Conservation (phyloP, 352 stramenopile species). For the Thalassiosira delicatula region DNA sequence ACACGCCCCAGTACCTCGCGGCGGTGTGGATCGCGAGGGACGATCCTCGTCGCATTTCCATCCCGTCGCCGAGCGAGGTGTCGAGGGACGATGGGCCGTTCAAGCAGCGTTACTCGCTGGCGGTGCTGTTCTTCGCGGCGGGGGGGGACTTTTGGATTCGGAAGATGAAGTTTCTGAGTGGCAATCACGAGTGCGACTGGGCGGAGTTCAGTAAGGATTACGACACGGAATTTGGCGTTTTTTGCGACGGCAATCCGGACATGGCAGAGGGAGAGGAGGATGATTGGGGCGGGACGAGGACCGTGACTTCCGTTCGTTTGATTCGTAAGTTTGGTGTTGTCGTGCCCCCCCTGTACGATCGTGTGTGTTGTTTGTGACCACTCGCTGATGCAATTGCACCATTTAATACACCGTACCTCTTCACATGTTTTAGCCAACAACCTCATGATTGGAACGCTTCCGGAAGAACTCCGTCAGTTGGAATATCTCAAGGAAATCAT, state of each 20-base stretch:
- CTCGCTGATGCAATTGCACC: too few relatives aligned
- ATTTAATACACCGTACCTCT: too few relatives aligned
- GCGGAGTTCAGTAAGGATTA: neutral
- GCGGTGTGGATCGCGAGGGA: conserved; percentile 34
- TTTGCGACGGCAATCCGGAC: conserved; percentile 30
- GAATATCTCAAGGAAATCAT: conserved; percentile 44
- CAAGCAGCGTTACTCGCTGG: conserved; percentile 48
- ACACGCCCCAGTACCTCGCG: conserved; percentile 33
- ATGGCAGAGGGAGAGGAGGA: conserved; percentile 6
- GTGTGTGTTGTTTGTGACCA: neutral
- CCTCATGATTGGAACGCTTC: conserved; percentile 42
- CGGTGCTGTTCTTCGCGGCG: conserved; percentile 46
- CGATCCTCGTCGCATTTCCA: conserved; percentile 25
- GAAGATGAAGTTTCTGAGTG: conserved; percentile 40
- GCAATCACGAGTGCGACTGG: conserved; percentile 55
- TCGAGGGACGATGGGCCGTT: conserved; percentile 45
- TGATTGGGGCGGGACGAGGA: conserved; percentile 7
- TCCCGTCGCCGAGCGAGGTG: conserved; percentile 2
- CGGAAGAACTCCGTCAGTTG: conserved; percentile 42
- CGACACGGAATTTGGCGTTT: conserved; percentile 16
- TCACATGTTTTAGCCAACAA: too few relatives aligned
- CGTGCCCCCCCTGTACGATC: neutral
- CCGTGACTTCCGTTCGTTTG: conserved; percentile 36
- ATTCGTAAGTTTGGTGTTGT: conserved; percentile 41
- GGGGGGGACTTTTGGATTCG: conserved; percentile 32